A percentile compares a stretch with the other conserved stretches of the same genome.
Evolutionary conservation across 495 filamentous ascomycete genomes (phyloP).

Genomic region (Cenococcum geophilum): DNA sequence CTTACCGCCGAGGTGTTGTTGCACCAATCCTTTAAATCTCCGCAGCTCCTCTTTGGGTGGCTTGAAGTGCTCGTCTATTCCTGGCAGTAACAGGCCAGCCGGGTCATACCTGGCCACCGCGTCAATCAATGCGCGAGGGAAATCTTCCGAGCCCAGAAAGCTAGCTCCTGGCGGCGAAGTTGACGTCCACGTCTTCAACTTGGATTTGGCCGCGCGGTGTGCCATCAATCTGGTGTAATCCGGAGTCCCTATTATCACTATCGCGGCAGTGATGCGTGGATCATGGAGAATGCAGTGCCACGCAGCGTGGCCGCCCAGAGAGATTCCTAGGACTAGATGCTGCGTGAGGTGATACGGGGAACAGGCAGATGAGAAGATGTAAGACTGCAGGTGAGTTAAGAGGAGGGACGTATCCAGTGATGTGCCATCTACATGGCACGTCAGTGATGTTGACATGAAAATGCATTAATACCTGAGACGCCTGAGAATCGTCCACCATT

Average conservation of each 20-base stretch:
- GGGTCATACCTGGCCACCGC: slow-evolving; percentile 61
- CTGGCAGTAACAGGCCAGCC: slow-evolving; percentile 42
- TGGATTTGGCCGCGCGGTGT: slow-evolving; percentile 70
- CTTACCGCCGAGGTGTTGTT: slow-evolving; percentile 59
- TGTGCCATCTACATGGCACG: slow-evolving; percentile 53
- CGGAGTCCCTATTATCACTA: slow-evolving; percentile 81
- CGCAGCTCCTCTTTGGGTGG: slow-evolving; percentile 24
- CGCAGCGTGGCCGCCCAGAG: slow-evolving; percentile 79
- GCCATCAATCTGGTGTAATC: slow-evolving; percentile 75
- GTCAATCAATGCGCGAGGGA: slow-evolving; percentile 60
- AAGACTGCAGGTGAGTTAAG: slow-evolving; percentile 69
- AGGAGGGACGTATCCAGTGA: slow-evolving; percentile 64
- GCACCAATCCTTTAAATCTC: slow-evolving; percentile 42
- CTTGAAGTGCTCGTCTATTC: neutral
- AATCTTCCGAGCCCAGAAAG: slow-evolving; percentile 71
- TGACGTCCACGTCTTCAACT: slow-evolving; percentile 55
- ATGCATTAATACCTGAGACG: too few relatives aligned
- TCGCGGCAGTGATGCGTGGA: slow-evolving; percentile 64
- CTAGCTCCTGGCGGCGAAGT: slow-evolving; percentile 49
- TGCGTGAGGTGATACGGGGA: slow-evolving; percentile 51
- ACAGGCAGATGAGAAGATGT: slow-evolving; percentile 55
- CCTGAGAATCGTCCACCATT: too few relatives aligned
- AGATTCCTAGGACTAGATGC: slow-evolving; percentile 73
- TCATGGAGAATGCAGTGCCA: slow-evolving; percentile 80
- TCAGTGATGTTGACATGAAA: too few relatives aligned